These are phyloP conservation scores for Groenewaldozyma auringiensis DNA, from an alignment of 1,139 yeast species.

Conservation along the genomic window DNA sequence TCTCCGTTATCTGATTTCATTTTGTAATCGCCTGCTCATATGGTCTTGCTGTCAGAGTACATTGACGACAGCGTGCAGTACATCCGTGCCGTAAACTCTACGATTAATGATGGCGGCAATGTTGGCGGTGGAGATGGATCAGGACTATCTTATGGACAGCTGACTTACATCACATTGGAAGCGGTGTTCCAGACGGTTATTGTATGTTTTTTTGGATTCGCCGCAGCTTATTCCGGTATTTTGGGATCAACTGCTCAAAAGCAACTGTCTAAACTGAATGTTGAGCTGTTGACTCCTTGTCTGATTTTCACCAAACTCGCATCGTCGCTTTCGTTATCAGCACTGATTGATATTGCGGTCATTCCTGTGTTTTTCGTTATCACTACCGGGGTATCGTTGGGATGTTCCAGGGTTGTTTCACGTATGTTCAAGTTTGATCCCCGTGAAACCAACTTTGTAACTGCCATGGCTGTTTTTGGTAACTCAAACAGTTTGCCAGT, in stretches of 20 bases:
- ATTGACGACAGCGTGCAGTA: background rate
- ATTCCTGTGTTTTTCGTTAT: slow-evolving; percentile 67
- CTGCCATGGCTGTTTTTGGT: slow-evolving; percentile 86
- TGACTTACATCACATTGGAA: slow-evolving; percentile 62
- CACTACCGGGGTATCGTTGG: slow-evolving; percentile 54
- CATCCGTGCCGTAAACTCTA: background rate
- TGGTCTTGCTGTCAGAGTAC: background rate
- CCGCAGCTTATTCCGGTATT: slow-evolving; percentile 56
- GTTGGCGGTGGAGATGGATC: slow-evolving; percentile 11
- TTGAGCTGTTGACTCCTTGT: slow-evolving; percentile 77
- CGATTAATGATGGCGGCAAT: slow-evolving; percentile 2
- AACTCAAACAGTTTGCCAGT: slow-evolving; percentile 59
- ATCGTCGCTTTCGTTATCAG: slow-evolving; percentile 57
- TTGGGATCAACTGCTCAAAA: slow-evolving; percentile 57
- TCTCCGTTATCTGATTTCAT: too few relatives aligned
- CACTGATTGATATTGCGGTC: slow-evolving; percentile 59
- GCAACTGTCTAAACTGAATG: slow-evolving; percentile 58
- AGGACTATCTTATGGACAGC: slow-evolving; percentile 44
- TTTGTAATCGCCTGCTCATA: too few relatives aligned
- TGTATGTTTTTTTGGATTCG: slow-evolving; percentile 62
- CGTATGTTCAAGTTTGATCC: slow-evolving; percentile 44
- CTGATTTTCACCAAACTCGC: slow-evolving; percentile 76
- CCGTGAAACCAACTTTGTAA: slow-evolving; percentile 69
- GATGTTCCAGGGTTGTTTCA: slow-evolving; percentile 47
- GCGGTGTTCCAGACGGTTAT: slow-evolving; percentile 73